Percentiles rank a stretch among this genome's conserved stretches.
These are phyloP conservation scores for Achaetomiella virescens DNA, from an alignment of 495 filamentous ascomycete genomes.

Conservation along the genomic window DNA sequence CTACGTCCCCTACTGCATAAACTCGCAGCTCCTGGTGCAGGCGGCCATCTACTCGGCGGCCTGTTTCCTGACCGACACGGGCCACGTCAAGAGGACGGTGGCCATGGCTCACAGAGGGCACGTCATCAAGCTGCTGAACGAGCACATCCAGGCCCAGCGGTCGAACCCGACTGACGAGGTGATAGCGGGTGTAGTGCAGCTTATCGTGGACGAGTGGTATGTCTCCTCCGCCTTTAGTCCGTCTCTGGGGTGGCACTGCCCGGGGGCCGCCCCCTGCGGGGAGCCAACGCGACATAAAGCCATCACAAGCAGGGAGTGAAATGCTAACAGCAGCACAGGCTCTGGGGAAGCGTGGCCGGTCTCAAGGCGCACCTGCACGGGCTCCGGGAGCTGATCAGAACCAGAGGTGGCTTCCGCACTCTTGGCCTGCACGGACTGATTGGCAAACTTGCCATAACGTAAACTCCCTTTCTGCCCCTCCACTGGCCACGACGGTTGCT, in stretches of 20 bases:
- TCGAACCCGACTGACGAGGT: slow-evolving; percentile 29
- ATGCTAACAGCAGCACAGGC: slow-evolving; percentile 2
- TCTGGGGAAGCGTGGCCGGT: slow-evolving; percentile 30
- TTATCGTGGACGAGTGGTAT: slow-evolving; percentile 35
- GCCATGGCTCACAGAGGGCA: slow-evolving; percentile 33
- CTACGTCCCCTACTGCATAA: slow-evolving; percentile 31
- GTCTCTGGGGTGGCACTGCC: no score
- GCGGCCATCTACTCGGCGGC: slow-evolving; percentile 35
- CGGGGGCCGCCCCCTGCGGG: no score
- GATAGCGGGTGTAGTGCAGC: slow-evolving; percentile 32
- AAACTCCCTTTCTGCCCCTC: slow-evolving; percentile 3
- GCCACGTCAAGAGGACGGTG: slow-evolving; percentile 29
- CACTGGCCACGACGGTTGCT: background rate
- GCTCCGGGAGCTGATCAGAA: slow-evolving; percentile 31
- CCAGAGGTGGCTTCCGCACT: slow-evolving; percentile 31
- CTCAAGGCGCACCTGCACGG: slow-evolving; percentile 30
- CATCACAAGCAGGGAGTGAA: background rate
- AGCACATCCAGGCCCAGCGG: slow-evolving; percentile 28
- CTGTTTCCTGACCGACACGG: slow-evolving; percentile 35
- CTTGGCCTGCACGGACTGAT: slow-evolving; percentile 33
- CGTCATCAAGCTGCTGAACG: slow-evolving; percentile 32
- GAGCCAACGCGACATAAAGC: no score
- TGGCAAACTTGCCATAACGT: slow-evolving; percentile 36
- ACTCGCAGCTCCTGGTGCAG: slow-evolving; percentile 29
- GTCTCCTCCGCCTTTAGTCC: background rate